phyloP scores from a whole-genome alignment of 805 yeast species.

The Candida boleticola region DNA sequence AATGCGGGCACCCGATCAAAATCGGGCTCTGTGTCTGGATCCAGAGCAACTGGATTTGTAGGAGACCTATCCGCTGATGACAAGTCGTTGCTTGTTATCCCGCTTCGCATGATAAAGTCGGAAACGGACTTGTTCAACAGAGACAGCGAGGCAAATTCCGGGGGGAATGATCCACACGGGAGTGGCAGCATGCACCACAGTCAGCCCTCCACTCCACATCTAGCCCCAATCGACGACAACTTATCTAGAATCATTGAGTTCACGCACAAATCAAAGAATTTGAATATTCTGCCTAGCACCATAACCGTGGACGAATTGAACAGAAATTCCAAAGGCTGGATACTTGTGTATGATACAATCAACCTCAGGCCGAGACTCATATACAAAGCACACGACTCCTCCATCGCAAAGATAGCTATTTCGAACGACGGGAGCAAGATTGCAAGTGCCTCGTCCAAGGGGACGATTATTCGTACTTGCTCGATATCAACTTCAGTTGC shows the following conservation, averaged over 20 bases:
- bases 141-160: constrained; percentile 8
- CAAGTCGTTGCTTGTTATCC: constrained; percentile 32
- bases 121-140: constrained; percentile 30
- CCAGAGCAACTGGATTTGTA: constrained; percentile 14
- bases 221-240: constrained; percentile 11
- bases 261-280: constrained; percentile 21
- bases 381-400: constrained; percentile 40
- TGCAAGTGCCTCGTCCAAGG: constrained; percentile 43
- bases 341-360: constrained; percentile 39
- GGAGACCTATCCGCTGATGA: constrained; percentile 40
- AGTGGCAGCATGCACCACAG: too few relatives aligned
- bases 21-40: background rate
- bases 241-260: constrained; percentile 22
- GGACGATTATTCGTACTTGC: constrained; percentile 40
- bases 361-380: constrained; percentile 27
- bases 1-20: constrained; percentile 3
- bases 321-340: constrained; percentile 31
- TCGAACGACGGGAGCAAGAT: constrained; percentile 25
- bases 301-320: constrained; percentile 25
- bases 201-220: constrained; percentile 5
- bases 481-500: constrained; percentile 13
- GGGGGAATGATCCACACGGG: constrained; percentile 4
- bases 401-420: constrained; percentile 30
- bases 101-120: constrained; percentile 26
- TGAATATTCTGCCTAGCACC: constrained; percentile 11